A percentile compares a stretch with the other conserved stretches of the same genome.
Evolutionary conservation across 2,329 filamentous ascomycete species (phyloP).

Genomic region (Fusarium sp.): DNA sequence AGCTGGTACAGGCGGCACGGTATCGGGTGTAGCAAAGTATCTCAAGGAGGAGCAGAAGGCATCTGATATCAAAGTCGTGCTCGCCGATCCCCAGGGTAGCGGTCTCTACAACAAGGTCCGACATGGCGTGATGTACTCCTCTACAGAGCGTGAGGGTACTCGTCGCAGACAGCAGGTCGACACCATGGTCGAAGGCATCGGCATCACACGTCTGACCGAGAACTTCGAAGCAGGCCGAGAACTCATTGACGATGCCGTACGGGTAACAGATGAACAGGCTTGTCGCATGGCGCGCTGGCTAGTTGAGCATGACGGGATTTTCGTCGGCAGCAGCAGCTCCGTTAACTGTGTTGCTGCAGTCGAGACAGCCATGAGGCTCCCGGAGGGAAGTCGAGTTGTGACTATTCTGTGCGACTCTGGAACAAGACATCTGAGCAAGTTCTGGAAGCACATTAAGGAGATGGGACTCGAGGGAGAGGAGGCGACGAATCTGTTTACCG

Average conservation of each 20-base stretch:
- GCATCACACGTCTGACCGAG: constrained; percentile 91
- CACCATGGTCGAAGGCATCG: constrained; percentile 95
- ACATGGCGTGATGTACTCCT: constrained; percentile 95
- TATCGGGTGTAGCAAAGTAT: constrained; percentile 86
- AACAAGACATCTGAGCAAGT: constrained; percentile 85
- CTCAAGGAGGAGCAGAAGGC: constrained; percentile 78
- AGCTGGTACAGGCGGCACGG: constrained; percentile 93
- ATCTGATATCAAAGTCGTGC: constrained; percentile 75
- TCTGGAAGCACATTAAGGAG: constrained; percentile 81
- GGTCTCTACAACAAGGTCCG: constrained; percentile 92
- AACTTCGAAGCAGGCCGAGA: constrained; percentile 92
- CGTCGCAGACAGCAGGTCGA: constrained; percentile 91
- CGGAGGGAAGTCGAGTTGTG: constrained; percentile 75
- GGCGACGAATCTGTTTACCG: constrained; percentile 62
- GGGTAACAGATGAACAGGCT: constrained; percentile 90
- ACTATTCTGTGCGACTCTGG: constrained; percentile 89
- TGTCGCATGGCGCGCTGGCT: constrained; percentile 95
- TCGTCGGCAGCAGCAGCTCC: constrained; percentile 93
- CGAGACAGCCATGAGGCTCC: constrained; percentile 73
- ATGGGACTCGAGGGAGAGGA: constrained; percentile 70
- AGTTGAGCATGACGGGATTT: constrained; percentile 95
- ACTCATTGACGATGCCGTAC: constrained; percentile 89
- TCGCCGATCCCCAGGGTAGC: constrained; percentile 95
- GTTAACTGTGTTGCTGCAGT: constrained; percentile 93
- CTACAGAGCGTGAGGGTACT: constrained; percentile 91